A percentile compares a stretch with the other conserved stretches of the same genome.
Conservation (phyloP, 2,329 filamentous ascomycete species). For the Trichoderma asperellum region DNA sequence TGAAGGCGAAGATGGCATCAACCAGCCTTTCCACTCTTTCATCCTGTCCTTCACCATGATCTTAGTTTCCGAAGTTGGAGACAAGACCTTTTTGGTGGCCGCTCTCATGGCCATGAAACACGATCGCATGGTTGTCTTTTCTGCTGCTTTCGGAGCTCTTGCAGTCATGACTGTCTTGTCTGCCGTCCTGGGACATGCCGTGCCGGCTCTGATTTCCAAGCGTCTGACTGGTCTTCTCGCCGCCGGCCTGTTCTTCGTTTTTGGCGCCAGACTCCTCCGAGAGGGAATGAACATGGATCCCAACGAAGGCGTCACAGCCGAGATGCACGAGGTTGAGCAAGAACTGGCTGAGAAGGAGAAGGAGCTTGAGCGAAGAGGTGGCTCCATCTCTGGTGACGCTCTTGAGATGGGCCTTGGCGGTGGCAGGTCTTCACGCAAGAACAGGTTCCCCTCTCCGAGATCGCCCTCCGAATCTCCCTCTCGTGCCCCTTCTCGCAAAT, state of each 20-base stretch:
- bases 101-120: slow-evolving; percentile 99
- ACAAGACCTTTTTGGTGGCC: slow-evolving; percentile 97
- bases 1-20: slow-evolving; percentile 62
- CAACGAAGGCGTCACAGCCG: slow-evolving; percentile 89
- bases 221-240: slow-evolving; percentile 88
- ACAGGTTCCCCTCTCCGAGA: slow-evolving; percentile 77
- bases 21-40: slow-evolving; percentile 85
- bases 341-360: slow-evolving; percentile 94
- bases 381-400: slow-evolving; percentile 71
- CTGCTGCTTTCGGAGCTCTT: slow-evolving; percentile 88
- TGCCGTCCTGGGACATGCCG: slow-evolving; percentile 87
- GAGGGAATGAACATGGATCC: slow-evolving; percentile 89
- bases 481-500: slow-evolving; percentile 58
- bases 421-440: slow-evolving; percentile 72
- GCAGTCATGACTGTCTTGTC: slow-evolving; percentile 95
- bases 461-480: slow-evolving; percentile 78
- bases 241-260: slow-evolving; percentile 82
- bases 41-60: slow-evolving; percentile 96
- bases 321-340: slow-evolving; percentile 96
- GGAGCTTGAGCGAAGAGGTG: slow-evolving; percentile 65
- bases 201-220: slow-evolving; percentile 87
- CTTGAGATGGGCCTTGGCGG: slow-evolving; percentile 77
- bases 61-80: slow-evolving; percentile 91
- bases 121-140: slow-evolving; percentile 88
- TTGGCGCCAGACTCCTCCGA: slow-evolving; percentile 79